Base-by-base conservation (phyloP, 208 protist genomes). In the Leishmania martiniquensis region DNA sequence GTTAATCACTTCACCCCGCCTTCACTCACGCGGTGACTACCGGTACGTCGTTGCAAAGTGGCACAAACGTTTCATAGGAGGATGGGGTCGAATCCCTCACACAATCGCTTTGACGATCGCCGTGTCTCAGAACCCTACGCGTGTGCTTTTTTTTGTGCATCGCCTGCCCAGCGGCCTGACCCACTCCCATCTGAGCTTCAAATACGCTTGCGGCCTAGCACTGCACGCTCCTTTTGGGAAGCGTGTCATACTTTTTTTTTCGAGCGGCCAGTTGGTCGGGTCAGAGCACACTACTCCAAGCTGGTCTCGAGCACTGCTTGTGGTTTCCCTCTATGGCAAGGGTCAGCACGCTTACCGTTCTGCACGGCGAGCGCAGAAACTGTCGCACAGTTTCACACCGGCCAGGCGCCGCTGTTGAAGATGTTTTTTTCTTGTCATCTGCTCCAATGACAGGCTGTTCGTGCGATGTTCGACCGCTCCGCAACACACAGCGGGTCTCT, bases 371-470 rank as follows among this genome's bases (percentile, higher is more conserved):
- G 32, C 77, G 83, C 13, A 79, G 76, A 80, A 87, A 87, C 39
- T 91, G 76, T 25, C 90, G 78, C 29, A 90, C 82, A 70, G n/a
- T 76, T 80, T 2, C 87, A 49, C 57, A 91, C 81, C 32, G 85
- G 76, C 20, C 73, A 37, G 52, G 77, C 83, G 12, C 86, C 80
- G 25, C 77, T 84, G 9, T 72, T 70, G 49, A 84, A 69, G 29
- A 91, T 67, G 75, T 83, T 89, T 0, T 87, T 85, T 68, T 87
- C n/a, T 87, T 34, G 88, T 69, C 44, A 87, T 72, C 0, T 81
- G 65, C 2, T 87, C 76, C 71, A 91, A 88, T n/a, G n/a, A n/a
- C n/a, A n/a, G n/a, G n/a, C n/a, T n/a, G n/a, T n/a, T n/a, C n/a
- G n/a, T n/a, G n/a, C n/a, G n/a, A n/a, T n/a, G n/a, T n/a, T n/a